Conservation (phyloP, 73 alveolate species). For the Blepharisma japonicum region DNA sequence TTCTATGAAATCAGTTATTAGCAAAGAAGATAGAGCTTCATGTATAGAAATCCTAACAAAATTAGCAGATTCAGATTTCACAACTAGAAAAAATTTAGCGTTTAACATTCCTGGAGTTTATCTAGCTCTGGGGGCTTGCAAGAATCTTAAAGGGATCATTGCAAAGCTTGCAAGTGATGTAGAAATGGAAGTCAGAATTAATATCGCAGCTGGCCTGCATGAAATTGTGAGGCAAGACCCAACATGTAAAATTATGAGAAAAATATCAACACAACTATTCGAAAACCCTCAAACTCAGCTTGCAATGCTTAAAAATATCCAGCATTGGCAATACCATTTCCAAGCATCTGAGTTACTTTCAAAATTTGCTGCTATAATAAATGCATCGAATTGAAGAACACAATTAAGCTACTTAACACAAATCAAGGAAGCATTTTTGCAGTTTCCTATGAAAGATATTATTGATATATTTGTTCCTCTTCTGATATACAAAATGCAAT, state of each 20-base stretch:
- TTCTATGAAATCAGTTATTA: neutral
- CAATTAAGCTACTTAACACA: neutral
- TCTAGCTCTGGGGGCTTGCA: neutral
- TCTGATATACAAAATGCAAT: neutral
- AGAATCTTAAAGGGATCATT: neutral
- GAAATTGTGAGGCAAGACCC: neutral
- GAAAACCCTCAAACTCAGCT: neutral
- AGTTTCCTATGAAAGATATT: neutral
- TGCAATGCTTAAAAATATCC: slow-evolving; percentile 11
- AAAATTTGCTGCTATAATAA: neutral
- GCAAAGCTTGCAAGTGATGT: neutral
- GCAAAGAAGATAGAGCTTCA: neutral
- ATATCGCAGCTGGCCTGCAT: slow-evolving; percentile 2
- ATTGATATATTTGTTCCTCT: slow-evolving; percentile 2
- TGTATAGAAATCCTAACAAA: neutral
- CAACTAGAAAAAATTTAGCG: neutral
- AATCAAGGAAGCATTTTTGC: neutral
- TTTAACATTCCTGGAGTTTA: slow-evolving; percentile 19
- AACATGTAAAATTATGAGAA: neutral
- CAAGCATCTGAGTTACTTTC: neutral
- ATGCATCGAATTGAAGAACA: neutral
- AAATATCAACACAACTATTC: neutral
- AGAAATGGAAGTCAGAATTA: neutral
- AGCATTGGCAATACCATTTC: neutral
- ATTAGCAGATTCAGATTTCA: neutral